Evolutionary conservation across 371 early-diverging fungal species (phyloP).

Genomic region (Gilbertella persicaria): DNA sequence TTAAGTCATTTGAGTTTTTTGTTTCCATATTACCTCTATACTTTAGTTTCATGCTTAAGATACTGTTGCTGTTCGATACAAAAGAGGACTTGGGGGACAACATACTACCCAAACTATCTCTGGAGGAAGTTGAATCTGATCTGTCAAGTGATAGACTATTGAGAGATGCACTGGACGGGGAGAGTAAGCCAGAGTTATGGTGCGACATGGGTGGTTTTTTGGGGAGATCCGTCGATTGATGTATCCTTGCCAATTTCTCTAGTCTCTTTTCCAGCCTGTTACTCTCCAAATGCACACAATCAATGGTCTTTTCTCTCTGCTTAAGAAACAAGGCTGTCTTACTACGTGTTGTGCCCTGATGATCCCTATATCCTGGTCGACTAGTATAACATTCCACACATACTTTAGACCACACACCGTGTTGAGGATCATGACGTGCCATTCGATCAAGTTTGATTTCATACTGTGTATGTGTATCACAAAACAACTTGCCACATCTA

Average conservation of each 20-base stretch:
- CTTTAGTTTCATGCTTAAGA: slow-evolving; percentile 48
- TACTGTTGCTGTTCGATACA: slow-evolving; percentile 44
- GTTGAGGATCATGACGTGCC: slow-evolving; percentile 71
- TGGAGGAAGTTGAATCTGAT: slow-evolving; percentile 42
- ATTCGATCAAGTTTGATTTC: slow-evolving; percentile 68
- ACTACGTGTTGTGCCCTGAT: slow-evolving; percentile 40
- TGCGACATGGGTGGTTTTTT: neutral
- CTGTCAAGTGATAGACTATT: slow-evolving; percentile 28
- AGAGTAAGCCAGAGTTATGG: neutral
- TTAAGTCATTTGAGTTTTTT: neutral
- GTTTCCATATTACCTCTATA: slow-evolving; percentile 39
- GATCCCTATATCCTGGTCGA: slow-evolving; percentile 55
- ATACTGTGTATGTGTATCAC: slow-evolving; percentile 69
- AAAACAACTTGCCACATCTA: slow-evolving; percentile 76
- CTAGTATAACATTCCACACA: slow-evolving; percentile 69
- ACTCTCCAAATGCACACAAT: slow-evolving; percentile 73
- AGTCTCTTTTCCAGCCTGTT: slow-evolving; percentile 87
- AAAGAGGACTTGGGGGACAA: slow-evolving; percentile 35
- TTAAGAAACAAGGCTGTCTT: slow-evolving; percentile 60
- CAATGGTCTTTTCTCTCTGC: slow-evolving; percentile 60
- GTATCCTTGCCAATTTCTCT: slow-evolving; percentile 62
- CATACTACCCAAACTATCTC: slow-evolving; percentile 39
- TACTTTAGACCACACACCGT: slow-evolving; percentile 77
- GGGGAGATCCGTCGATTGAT: slow-evolving; percentile 31
- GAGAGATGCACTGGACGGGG: slow-evolving; percentile 22